Percentiles rank a stretch among this genome's conserved stretches.
phyloP scores from a whole-genome alignment of 192 early-diverging fungal species.

The Entomortierella parvispora region DNA sequence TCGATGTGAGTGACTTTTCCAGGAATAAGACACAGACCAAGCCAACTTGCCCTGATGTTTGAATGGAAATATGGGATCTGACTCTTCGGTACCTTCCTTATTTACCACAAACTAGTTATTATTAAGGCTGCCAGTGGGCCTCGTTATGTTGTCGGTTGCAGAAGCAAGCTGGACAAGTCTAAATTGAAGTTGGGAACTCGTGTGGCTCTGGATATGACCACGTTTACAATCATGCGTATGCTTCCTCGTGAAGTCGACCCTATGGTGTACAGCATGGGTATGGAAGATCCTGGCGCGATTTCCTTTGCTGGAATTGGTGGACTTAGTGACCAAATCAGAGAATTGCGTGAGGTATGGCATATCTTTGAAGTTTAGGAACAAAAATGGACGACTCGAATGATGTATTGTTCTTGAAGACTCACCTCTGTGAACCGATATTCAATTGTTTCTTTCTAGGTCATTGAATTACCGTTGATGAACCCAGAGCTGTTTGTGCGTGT shows the following conservation, averaged over 20 bases:
- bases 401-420: too few species aligned
- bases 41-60: too few species aligned
- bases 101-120: constrained; percentile 73
- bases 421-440: not conserved
- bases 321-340: constrained; percentile 94
- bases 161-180: constrained; percentile 93
- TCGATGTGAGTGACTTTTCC: constrained; percentile 74
- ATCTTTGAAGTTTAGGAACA: too few species aligned
- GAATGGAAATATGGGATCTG: too few species aligned
- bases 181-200: constrained; percentile 97
- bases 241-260: constrained; percentile 99
- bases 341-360: constrained; percentile 95
- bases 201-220: constrained; percentile 99
- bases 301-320: constrained; percentile 99
- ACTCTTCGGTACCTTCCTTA: not conserved
- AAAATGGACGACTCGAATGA: too few species aligned
- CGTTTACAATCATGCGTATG: constrained; percentile 99
- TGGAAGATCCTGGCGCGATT: constrained; percentile 94
- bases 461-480: constrained; percentile 98
- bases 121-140: constrained; percentile 98
- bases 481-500: constrained; percentile 98
- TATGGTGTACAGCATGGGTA: constrained; percentile 99
- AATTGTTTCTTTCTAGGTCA: constrained; percentile 67
- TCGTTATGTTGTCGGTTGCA: constrained; percentile 97
- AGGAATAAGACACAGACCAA: too few species aligned